Conservation (phyloP, 2,329 filamentous ascomycete genomes). For the Fusarium sp. region DNA sequence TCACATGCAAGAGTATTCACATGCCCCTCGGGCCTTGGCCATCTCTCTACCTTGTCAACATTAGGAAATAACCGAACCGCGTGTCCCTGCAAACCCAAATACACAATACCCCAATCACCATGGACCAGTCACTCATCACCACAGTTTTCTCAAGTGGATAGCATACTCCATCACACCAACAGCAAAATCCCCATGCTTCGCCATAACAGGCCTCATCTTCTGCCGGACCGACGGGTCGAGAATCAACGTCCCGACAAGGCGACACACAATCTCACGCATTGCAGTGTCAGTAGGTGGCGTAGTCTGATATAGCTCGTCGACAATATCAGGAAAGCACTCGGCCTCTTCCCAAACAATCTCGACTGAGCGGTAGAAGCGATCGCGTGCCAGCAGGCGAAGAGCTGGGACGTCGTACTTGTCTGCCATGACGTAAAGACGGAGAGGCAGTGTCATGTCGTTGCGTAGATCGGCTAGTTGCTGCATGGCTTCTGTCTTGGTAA, state of each 20-base stretch:
- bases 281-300: constrained; percentile 7
- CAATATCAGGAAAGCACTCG: constrained; percentile 15
- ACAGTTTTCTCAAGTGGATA: neutral
- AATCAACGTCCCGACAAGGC: constrained; percentile 21
- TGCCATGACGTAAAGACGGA: constrained; percentile 53
- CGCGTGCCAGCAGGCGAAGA: constrained; percentile 49
- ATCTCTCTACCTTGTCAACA: neutral
- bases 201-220: constrained; percentile 12
- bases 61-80: constrained; percentile 6
- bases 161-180: constrained; percentile 32
- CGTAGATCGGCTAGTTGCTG: neutral
- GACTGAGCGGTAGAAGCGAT: constrained; percentile 50
- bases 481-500: neutral
- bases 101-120: too few species aligned
- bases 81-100: neutral
- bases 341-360: constrained; percentile 20
- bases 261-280: constrained; percentile 31
- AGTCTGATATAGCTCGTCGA: constrained; percentile 31
- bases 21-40: neutral
- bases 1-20: neutral
- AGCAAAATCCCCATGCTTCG: constrained; percentile 31
- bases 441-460: constrained; percentile 35
- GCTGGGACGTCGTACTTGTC: constrained; percentile 54
- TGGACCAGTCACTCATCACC: neutral
- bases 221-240: neutral